Base-by-base conservation (phyloP, 345 rosid species). In the Raphanus sativus region DNA sequence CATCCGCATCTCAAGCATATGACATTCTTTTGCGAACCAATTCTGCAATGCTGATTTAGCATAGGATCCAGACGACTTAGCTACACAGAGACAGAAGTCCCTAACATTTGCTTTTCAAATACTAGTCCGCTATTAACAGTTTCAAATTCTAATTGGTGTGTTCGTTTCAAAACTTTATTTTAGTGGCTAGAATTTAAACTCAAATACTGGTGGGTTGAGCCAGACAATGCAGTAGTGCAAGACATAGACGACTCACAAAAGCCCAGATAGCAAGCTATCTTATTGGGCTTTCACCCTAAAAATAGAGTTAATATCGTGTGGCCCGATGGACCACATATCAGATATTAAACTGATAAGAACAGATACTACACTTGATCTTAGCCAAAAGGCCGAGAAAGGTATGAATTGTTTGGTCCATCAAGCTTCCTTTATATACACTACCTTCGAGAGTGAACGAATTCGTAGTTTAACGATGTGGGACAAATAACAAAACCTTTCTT, bases 361-460 rank as follows among this genome's bases (percentile, higher is more conserved):
- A 86, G 82, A 85, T 85, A 86, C 85, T 85, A 86, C 85, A 85
- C 84, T 86, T 85, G 87, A 85, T 86, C 87, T 86, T 85, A 86
- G 87, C 89, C 89, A 86, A 86, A 86, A 86, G 86, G 89, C 86
- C 86, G 88, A 85, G 86, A 86, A 85, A 86, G 88, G 85, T 81
- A 83, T 84, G 85, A 77, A 0, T 48, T 26, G 28, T 8, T 11
- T 0, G 0, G 3, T 0, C 16, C 8, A 62, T 62, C 16, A 6
- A 60, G 34, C 65, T 67, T 65, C 48, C 0, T 0, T 3, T 73
- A 15, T 78, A 72, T 78, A 67, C 69, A 32, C 74, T 5, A 30
- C 0, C 8, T 26, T 50, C 0, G 3, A 24, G 30, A 9, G 33
- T 2, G 11, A 15, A 3, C 10, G 1, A 6, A 6, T 16, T 30